Evolutionary conservation across 371 early-diverging fungal genomes (phyloP).

Genomic region (Amoeboaphelidium protococcarum): DNA sequence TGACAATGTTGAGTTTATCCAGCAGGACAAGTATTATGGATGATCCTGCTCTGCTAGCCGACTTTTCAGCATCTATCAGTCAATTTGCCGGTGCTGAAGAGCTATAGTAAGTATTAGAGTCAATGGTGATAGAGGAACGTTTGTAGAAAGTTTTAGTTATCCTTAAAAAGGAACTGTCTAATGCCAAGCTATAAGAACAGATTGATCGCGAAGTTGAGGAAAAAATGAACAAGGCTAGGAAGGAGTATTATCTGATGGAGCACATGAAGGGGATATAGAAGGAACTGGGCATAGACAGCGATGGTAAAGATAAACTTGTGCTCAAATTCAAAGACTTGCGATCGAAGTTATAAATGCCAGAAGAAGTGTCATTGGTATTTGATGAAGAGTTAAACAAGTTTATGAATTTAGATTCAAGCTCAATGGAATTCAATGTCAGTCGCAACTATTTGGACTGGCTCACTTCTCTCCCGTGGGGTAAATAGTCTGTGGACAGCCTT

Average conservation of each 20-base stretch:
- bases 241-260: constrained; percentile 92
- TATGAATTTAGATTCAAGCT: constrained; percentile 73
- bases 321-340: constrained; percentile 62
- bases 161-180: constrained; percentile 82
- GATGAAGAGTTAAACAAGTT: constrained; percentile 71
- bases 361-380: constrained; percentile 66
- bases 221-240: constrained; percentile 79
- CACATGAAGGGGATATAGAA: constrained; percentile 93
- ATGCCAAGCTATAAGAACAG: constrained; percentile 81
- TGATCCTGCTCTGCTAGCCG: constrained; percentile 75
- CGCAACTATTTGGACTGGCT: constrained; percentile 93
- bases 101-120: constrained; percentile 70
- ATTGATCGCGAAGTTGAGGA: constrained; percentile 84
- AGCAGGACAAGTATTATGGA: neutral
- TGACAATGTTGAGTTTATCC: constrained; percentile 30
- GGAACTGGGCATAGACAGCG: constrained; percentile 80
- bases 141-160: constrained; percentile 68
- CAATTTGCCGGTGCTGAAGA: constrained; percentile 47
- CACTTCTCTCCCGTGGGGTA: constrained; percentile 88
- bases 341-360: constrained; percentile 61
- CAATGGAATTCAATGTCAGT: constrained; percentile 87
- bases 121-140: constrained; percentile 59
- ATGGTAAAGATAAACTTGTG: constrained; percentile 90
- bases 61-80: constrained; percentile 85
- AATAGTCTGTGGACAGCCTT: constrained; percentile 59